Base-by-base conservation (phyloP, 2,329 filamentous ascomycete species). In the Hysterium pulicare region DNA sequence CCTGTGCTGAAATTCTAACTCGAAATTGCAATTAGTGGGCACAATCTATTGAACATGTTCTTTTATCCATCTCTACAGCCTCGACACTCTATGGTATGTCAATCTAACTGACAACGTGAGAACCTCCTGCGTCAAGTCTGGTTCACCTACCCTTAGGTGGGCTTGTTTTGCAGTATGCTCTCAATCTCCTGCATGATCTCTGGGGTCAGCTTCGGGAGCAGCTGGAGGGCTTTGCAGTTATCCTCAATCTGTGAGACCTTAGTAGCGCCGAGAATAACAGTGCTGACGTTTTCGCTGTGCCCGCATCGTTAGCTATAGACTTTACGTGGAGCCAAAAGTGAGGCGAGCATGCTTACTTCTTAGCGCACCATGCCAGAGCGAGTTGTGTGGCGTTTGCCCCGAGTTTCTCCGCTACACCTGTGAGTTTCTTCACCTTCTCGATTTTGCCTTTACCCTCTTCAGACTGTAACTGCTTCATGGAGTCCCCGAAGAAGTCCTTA, bases 361-460 rank as follows among this genome's bases (percentile, higher is more conserved):
- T 80, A 21, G 78, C 68, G 36, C 68, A 69, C 79, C 79, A 83
- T 1, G 79, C 79, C 24, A 82, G 67, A n/a, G 77, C 71, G 6
- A 83, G 69, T 44, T 79, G 75, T 3, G 74, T 61, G 7, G 67
- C 69, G 23, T 59, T 74, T 45, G 66, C 73, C 42, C 70, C 73
- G 2, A 77, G 64, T 57, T 63, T 69, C 57, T 76, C 72, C 5
- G 74, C 74, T 40, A 77, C 62, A 48, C 67, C 64, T n/a, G 70
- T 73, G 33, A 77, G 61, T 56, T 75, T 73, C 62, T 73, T 72
- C 59, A 82, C 81, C 65, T 79, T 78, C 49, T 78, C 74, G 46
- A 79, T 75, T 62, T 78, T 76, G 26, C 69, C 69, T 57, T 75
- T 66, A 39, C 74, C 74, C 48, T 74, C 73, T 7, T 71, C 69